phyloP scores from a whole-genome alignment of 352 stramenopile species.

The Aphanomyces stellatus region DNA sequence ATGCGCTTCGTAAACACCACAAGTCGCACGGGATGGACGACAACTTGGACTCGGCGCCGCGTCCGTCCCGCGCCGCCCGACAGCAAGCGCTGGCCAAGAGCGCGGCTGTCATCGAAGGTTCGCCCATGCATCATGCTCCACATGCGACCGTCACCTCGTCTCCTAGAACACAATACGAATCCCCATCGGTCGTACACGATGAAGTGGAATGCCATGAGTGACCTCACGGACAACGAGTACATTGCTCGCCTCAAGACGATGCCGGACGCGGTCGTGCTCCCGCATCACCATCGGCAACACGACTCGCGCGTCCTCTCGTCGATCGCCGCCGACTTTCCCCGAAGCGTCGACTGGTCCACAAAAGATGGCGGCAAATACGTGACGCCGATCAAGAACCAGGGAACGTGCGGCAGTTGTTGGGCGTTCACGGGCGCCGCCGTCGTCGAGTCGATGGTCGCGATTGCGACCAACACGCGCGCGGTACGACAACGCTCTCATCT shows the following conservation, averaged over 20 bases:
- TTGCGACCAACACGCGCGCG: slow-evolving; percentile 55
- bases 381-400: slow-evolving; percentile 90
- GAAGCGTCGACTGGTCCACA: slow-evolving; percentile 51
- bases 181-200: slow-evolving; percentile 8
- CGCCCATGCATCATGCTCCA: neutral
- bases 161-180: slow-evolving; percentile 19
- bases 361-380: slow-evolving; percentile 67
- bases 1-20: neutral
- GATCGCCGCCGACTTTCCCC: neutral
- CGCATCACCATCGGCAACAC: neutral
- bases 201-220: slow-evolving; percentile 17
- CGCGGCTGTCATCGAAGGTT: neutral
- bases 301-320: neutral
- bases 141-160: neutral
- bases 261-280: neutral
- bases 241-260: neutral
- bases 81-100: slow-evolving; percentile 5
- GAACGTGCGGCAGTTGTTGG: slow-evolving; percentile 90
- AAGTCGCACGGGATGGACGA: neutral
- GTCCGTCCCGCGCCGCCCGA: neutral
- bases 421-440: slow-evolving; percentile 81
- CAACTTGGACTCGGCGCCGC: neutral
- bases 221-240: slow-evolving; percentile 17
- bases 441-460: slow-evolving; percentile 70
- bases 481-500: slow-evolving; percentile 21